These are phyloP conservation scores for Hymenoscyphus occultus DNA, from an alignment of 2,329 filamentous ascomycete species.

Conservation along the genomic window DNA sequence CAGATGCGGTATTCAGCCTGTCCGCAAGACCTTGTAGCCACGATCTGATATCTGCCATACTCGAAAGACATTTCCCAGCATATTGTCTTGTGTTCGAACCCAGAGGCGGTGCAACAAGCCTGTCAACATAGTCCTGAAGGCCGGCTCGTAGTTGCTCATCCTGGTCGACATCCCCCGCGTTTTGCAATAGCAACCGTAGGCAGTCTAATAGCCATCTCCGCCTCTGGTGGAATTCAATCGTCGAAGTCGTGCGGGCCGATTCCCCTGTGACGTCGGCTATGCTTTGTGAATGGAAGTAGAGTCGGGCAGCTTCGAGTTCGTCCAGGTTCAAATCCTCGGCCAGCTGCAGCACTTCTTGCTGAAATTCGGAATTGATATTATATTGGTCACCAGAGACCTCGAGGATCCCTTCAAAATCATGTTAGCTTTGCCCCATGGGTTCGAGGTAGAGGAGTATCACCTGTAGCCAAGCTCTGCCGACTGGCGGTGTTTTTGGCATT, in stretches of 20 bases:
- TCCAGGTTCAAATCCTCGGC: conserved; percentile 89
- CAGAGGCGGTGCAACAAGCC: conserved; percentile 47
- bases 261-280: conserved; percentile 68
- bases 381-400: conserved; percentile 71
- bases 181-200: conserved; percentile 73
- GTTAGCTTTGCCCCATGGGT: conserved; percentile 21
- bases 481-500: conserved; percentile 71
- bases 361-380: conserved; percentile 80
- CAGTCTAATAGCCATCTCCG: conserved; percentile 81
- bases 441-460: conserved; percentile 43
- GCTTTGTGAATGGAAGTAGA: conserved; percentile 71
- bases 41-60: conserved; percentile 71
- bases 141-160: conserved; percentile 46
- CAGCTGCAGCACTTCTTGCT: conserved; percentile 75
- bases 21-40: conserved; percentile 77
- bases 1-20: conserved; percentile 68
- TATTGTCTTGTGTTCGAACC: conserved; percentile 46
- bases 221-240: conserved; percentile 85
- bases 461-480: conserved; percentile 66
- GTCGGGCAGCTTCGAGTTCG: conserved; percentile 76
- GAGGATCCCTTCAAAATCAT: conserved; percentile 62
- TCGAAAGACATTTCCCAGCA: conserved; percentile 69
- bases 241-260: conserved; percentile 70
- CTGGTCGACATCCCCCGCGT: conserved; percentile 38
- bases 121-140: conserved; percentile 53